Evolutionary conservation across 2,329 filamentous ascomycete species (phyloP).

Genomic region (Trichophyton rubrum): DNA sequence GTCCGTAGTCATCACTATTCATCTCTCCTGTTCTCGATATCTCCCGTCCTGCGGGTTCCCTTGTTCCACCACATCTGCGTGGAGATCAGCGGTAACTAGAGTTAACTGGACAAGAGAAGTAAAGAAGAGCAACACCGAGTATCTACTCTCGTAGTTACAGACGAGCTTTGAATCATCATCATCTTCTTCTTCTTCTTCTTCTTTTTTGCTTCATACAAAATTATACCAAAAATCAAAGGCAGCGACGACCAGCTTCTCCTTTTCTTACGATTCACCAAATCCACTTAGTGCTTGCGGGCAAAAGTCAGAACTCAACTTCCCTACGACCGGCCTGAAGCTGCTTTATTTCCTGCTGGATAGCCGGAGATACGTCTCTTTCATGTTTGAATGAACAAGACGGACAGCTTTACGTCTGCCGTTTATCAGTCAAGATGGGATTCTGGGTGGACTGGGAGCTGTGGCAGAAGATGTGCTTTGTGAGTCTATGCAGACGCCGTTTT

Average conservation of each 20-base stretch:
- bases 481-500: constrained; percentile 26
- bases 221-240: not conserved
- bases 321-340: not conserved
- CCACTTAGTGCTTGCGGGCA: too few relatives aligned
- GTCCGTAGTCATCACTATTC: not conserved
- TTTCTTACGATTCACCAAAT: not conserved
- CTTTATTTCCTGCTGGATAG: not conserved
- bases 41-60: not conserved
- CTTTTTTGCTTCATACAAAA: not conserved
- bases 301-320: not conserved
- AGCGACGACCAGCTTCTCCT: not conserved
- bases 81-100: not conserved
- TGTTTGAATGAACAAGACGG: not conserved
- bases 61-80: not conserved
- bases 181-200: not conserved
- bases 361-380: not conserved
- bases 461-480: constrained; percentile 83
- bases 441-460: constrained; percentile 64
- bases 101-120: not conserved
- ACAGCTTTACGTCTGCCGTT: not conserved
- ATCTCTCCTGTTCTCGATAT: not conserved
- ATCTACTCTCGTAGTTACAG: not conserved
- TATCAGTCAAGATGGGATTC: constrained; percentile 35
- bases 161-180: not conserved
- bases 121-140: not conserved